These are phyloP conservation scores for Neurospora cerealis DNA, from an alignment of 495 filamentous ascomycete species.

Conservation along the genomic window DNA sequence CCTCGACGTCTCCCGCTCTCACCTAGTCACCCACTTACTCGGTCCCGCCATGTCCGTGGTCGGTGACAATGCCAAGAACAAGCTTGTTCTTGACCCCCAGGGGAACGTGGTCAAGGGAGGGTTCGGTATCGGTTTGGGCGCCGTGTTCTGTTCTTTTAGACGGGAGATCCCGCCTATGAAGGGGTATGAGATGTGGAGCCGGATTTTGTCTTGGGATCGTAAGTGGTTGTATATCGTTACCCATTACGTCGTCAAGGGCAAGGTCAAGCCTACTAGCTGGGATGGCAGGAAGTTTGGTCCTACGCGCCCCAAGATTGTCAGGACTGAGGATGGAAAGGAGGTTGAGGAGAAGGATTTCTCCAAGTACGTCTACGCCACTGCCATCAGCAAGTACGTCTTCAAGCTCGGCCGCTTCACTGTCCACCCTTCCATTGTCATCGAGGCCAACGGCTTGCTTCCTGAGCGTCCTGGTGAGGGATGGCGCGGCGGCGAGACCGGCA, in stretches of 20 bases:
- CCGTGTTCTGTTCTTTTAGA: slow-evolving; percentile 56
- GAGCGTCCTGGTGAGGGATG: slow-evolving; percentile 40
- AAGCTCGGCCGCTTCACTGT: slow-evolving; percentile 83
- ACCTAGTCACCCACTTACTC: slow-evolving; percentile 47
- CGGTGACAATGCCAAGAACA: slow-evolving; percentile 30
- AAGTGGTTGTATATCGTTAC: slow-evolving; percentile 43
- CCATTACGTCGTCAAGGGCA: slow-evolving; percentile 48
- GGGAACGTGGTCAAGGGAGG: slow-evolving; percentile 22
- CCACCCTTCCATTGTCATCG: slow-evolving; percentile 66
- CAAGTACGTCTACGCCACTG: slow-evolving; percentile 58
- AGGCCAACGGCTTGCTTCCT: slow-evolving; percentile 59
- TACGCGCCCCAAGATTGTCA: slow-evolving; percentile 10
- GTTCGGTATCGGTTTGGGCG: slow-evolving; percentile 55
- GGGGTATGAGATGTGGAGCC: slow-evolving; percentile 62
- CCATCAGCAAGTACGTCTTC: slow-evolving; percentile 78
- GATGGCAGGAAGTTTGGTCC: slow-evolving; percentile 14
- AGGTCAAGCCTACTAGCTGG: slow-evolving; percentile 36
- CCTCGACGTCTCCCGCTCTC: slow-evolving; percentile 60
- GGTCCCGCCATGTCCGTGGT: slow-evolving; percentile 33
- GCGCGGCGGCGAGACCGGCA: slow-evolving; percentile 28
- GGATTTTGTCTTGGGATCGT: slow-evolving; percentile 61
- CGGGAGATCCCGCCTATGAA: slow-evolving; percentile 60
- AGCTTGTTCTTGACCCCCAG: slow-evolving; percentile 31
- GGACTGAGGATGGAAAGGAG: slow-evolving; percentile 28
- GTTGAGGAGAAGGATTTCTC: slow-evolving; percentile 41